These are phyloP conservation scores for Septoria petroselini DNA, from an alignment of 2,329 filamentous ascomycete genomes.

Conservation along the genomic window DNA sequence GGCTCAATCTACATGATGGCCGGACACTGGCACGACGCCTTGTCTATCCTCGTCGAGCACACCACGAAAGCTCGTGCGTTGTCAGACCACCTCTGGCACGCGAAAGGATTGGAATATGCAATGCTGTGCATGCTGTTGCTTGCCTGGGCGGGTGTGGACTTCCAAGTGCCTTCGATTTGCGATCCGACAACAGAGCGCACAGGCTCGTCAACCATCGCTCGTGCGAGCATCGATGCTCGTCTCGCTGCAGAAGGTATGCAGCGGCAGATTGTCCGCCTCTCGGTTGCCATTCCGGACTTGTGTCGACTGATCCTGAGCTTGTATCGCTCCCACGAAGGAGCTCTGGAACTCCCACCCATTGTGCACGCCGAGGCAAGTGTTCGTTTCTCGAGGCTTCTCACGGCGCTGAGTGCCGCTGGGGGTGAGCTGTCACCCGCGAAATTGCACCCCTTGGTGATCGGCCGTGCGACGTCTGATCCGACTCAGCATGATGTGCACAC, in stretches of 20 bases:
- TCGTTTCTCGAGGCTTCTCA: slow-evolving; percentile 67
- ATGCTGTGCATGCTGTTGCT: slow-evolving; percentile 78
- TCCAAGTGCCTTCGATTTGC: slow-evolving; percentile 57
- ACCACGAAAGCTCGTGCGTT: slow-evolving; percentile 71
- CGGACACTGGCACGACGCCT: slow-evolving; percentile 83
- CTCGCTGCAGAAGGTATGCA: slow-evolving; percentile 27
- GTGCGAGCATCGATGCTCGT: slow-evolving; percentile 28
- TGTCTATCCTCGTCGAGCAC: slow-evolving; percentile 78
- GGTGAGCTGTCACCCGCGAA: slow-evolving; percentile 53
- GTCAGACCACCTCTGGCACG: slow-evolving; percentile 96
- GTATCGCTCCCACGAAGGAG: slow-evolving; percentile 62
- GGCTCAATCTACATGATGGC: slow-evolving; percentile 84
- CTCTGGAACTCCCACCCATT: slow-evolving; percentile 66
- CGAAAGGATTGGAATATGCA: slow-evolving; percentile 87
- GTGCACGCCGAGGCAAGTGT: slow-evolving; percentile 71
- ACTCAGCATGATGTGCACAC: background rate
- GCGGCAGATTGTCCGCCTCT: slow-evolving; percentile 48
- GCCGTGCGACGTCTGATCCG: background rate
- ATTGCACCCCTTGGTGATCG: slow-evolving; percentile 14
- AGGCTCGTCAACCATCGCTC: slow-evolving; percentile 25
- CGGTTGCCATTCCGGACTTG: slow-evolving; percentile 66
- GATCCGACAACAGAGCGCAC: slow-evolving; percentile 32
- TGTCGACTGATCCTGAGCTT: slow-evolving; percentile 70
- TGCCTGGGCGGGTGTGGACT: slow-evolving; percentile 79
- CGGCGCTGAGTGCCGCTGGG: slow-evolving; percentile 62